Percentiles rank a stretch among this genome's conserved stretches.
These are phyloP conservation scores for Candida broadrunensis DNA, from an alignment of 805 yeast genomes.

Conservation along the genomic window DNA sequence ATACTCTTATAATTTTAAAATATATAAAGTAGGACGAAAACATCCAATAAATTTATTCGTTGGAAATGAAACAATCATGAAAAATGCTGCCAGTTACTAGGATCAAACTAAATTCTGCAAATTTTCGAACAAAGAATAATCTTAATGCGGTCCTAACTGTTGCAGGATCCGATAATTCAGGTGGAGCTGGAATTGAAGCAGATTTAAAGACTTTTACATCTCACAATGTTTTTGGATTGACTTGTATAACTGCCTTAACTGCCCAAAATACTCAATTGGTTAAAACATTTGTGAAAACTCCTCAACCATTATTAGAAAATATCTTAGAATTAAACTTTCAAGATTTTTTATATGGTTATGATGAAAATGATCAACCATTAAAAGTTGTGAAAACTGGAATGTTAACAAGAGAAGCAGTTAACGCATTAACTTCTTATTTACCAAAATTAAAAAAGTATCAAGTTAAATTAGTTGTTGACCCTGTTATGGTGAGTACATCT, in stretches of 20 bases:
- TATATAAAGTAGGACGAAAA: no score
- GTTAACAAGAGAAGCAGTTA: conserved; percentile 56
- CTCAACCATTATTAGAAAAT: conserved; percentile 40
- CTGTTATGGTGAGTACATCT: conserved; percentile 81
- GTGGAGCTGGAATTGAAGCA: conserved; percentile 92
- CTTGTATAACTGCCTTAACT: conserved; percentile 76
- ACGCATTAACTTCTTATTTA: conserved; percentile 39
- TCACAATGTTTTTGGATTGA: conserved; percentile 71
- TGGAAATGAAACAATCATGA: no score
- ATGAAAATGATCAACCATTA: conserved; percentile 27
- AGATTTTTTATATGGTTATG: conserved; percentile 48
- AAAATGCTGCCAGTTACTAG: no score
- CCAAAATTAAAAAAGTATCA: conserved; percentile 20
- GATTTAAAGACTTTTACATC: conserved; percentile 78
- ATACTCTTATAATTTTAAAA: no score
- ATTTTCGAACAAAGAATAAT: not conserved
- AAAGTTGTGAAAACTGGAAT: conserved; percentile 78
- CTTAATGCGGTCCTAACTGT: conserved; percentile 28
- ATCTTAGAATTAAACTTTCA: conserved; percentile 53
- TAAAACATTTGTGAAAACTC: conserved; percentile 44
- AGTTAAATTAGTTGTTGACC: conserved; percentile 62
- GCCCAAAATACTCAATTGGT: conserved; percentile 65
- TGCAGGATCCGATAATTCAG: conserved; percentile 83
- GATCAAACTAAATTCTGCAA: no score
- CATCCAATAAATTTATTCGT: no score